phyloP scores from a whole-genome alignment of 2,329 filamentous ascomycete genomes.

The Diaporthe australafricana region DNA sequence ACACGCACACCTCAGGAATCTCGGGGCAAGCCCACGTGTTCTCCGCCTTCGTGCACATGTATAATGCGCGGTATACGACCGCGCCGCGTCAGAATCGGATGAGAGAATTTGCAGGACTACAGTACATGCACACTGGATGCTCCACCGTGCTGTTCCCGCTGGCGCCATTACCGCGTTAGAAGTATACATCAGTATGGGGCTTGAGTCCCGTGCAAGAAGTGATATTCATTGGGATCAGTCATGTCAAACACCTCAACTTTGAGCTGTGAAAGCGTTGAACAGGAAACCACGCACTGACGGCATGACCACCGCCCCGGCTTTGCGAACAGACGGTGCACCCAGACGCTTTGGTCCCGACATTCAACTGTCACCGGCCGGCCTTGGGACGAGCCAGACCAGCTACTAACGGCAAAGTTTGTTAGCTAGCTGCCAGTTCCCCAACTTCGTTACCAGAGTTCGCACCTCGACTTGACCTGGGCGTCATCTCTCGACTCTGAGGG shows the following conservation, averaged over 20 bases:
- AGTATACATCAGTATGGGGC: slow-evolving; percentile 19
- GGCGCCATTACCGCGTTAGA: slow-evolving; percentile 20
- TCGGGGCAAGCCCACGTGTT: slow-evolving; percentile 15
- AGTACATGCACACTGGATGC: background rate
- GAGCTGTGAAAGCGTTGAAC: background rate
- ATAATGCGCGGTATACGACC: background rate
- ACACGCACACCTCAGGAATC: slow-evolving; percentile 6
- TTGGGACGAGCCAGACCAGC: background rate
- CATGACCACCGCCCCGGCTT: background rate
- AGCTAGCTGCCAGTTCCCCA: slow-evolving; percentile 6
- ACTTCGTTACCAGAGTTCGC: slow-evolving; percentile 9
- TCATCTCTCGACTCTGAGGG: background rate
- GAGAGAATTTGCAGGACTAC: background rate
- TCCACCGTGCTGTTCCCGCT: background rate
- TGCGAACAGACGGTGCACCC: slow-evolving; percentile 26
- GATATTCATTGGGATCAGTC: slow-evolving; percentile 28
- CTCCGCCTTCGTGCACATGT: slow-evolving; percentile 13
- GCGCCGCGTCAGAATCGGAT: slow-evolving; percentile 36
- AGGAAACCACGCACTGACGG: background rate
- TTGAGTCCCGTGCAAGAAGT: background rate
- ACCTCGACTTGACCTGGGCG: background rate
- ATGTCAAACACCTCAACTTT: background rate
- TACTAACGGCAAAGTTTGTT: background rate
- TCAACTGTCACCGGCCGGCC: slow-evolving; percentile 15
- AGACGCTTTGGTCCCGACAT: background rate